A percentile compares a stretch with the other conserved stretches of the same genome.
Evolutionary conservation across 2,329 filamentous ascomycete genomes (phyloP).

Genomic region (Fusarium coffeatum): DNA sequence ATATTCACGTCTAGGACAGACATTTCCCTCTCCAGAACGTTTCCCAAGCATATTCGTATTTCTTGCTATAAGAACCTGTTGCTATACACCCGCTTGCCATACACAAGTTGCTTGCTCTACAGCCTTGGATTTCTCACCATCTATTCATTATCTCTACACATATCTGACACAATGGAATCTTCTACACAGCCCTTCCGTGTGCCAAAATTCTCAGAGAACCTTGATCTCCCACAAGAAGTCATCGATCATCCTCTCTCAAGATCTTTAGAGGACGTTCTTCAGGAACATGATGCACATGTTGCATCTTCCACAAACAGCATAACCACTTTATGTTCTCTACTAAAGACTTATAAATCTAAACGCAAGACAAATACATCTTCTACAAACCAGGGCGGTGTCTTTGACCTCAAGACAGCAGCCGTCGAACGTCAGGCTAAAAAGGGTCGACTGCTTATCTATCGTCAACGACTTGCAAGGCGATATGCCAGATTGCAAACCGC

Average conservation of each 20-base stretch:
- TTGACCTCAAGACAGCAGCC: not conserved
- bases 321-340: not conserved
- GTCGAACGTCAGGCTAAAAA: not conserved
- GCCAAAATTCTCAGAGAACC: conserved; percentile 4
- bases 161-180: not conserved
- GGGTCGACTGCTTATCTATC: not conserved
- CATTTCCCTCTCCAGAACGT: not conserved
- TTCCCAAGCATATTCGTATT: not conserved
- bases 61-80: not conserved
- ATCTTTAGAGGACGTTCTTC: not conserved
- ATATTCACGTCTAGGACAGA: not conserved
- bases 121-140: not conserved
- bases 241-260: not conserved
- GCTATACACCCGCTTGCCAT: too few relatives aligned
- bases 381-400: not conserved
- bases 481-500: not conserved
- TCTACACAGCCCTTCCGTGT: not conserved
- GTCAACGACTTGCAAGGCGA: not conserved
- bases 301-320: not conserved
- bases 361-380: not conserved
- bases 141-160: not conserved
- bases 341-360: not conserved
- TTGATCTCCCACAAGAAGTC: not conserved
- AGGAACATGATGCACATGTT: not conserved
- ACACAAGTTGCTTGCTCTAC: not conserved